A percentile compares a stretch with the other conserved stretches of the same genome.
Evolutionary conservation across 768 basidiomycete species (phyloP).

Genomic region (Naganishia onofrii): DNA sequence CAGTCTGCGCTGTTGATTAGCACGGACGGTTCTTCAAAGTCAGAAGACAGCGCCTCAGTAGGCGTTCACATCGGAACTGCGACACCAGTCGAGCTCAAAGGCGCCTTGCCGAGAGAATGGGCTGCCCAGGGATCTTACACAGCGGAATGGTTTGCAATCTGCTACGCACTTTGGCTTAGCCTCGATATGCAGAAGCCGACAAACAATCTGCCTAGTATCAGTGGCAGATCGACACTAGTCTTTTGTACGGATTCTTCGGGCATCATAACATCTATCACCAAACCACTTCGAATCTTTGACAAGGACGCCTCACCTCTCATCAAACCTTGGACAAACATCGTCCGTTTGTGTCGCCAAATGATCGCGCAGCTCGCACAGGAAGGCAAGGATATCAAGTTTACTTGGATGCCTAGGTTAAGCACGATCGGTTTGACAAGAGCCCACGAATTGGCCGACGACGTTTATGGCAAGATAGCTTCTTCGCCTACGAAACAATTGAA

Average conservation of each 20-base stretch:
- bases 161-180: conserved; percentile 11
- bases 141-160: conserved; percentile 22
- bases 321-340: conserved; percentile 6
- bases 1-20: conserved; percentile 5
- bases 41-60: conserved; percentile 15
- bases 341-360: conserved; percentile 13
- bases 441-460: conserved; percentile 17
- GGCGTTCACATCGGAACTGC: conserved; percentile 13
- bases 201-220: conserved; percentile 14
- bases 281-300: neutral
- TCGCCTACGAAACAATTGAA: neutral
- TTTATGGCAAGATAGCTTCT: neutral
- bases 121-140: conserved; percentile 20
- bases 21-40: conserved; percentile 18
- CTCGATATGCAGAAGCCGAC: conserved; percentile 8
- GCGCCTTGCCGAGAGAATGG: conserved; percentile 20
- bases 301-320: neutral
- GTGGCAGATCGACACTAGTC: conserved; percentile 3
- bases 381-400: conserved; percentile 23
- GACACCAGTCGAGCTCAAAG: conserved; percentile 6
- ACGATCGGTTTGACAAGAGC: conserved; percentile 14
- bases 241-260: conserved; percentile 22
- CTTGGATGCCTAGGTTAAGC: conserved; percentile 20
- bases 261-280: conserved; percentile 8
- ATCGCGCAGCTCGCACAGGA: conserved; percentile 8